A percentile compares a stretch with the other conserved stretches of the same genome.
These are phyloP conservation scores for Cryptococcus wingfieldii DNA, from an alignment of 1,284 basidiomycete genomes.

Conservation along the genomic window DNA sequence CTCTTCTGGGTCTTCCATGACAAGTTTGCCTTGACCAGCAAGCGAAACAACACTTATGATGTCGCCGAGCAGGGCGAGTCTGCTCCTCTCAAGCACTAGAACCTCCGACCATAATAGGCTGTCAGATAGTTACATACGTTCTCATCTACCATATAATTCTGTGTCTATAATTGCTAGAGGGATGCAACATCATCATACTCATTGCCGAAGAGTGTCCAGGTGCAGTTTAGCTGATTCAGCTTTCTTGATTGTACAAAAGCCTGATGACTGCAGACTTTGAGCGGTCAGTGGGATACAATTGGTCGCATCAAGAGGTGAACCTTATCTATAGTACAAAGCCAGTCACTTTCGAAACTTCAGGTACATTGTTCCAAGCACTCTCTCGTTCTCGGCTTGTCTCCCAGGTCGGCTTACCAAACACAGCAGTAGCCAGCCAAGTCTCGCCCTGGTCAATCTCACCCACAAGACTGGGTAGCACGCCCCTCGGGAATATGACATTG, in stretches of 20 bases:
- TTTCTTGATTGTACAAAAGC: no score
- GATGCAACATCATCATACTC: no score
- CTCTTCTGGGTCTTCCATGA: conserved; percentile 34
- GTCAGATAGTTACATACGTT: no score
- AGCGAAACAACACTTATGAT: conserved; percentile 29
- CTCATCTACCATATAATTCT: no score
- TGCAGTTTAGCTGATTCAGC: no score
- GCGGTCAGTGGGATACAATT: no score
- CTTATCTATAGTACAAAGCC: no score
- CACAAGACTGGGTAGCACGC: conserved; percentile 62
- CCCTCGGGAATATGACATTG: conserved; percentile 64
- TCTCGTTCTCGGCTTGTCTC: not conserved
- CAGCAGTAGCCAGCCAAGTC: conserved; percentile 63
- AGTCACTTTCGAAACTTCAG: not conserved
- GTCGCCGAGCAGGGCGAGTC: conserved; percentile 11
- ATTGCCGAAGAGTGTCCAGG: no score
- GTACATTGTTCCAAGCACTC: not conserved
- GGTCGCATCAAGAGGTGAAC: no score
- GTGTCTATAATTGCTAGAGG: no score
- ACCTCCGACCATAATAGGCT: no score
- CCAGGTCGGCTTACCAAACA: conserved; percentile 59
- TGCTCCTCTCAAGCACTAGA: conserved; percentile 10
- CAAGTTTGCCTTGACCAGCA: conserved; percentile 25
- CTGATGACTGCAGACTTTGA: no score
- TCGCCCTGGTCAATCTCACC: conserved; percentile 52